Base-by-base conservation (phyloP, 2,329 filamentous ascomycete genomes). In the Saccharata proteae region DNA sequence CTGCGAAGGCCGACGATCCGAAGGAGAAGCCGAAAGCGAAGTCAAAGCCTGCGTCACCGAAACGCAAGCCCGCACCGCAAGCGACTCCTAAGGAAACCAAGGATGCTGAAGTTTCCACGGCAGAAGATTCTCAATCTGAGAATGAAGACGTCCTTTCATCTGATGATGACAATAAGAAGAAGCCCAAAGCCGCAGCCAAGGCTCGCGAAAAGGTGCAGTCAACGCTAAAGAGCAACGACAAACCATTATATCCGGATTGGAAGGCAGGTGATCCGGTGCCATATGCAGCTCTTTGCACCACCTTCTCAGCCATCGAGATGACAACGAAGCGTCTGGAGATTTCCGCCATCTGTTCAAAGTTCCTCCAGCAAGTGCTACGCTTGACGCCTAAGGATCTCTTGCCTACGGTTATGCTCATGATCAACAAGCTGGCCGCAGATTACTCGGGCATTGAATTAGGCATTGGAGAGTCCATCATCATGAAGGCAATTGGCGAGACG, bases 381-480 rank as follows among this genome's bases (percentile, higher is more conserved):
- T 65, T 98, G 20, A 94, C 85, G 0, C 90, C 90, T 0, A 67
- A 77, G 11, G 90, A 98, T 51, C 67, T 98, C 13, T 68, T 94
- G 2, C 77, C 86, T 0, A 93, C 84, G 0, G 77, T 96, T 15
- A 67, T 93, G 40, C 72, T 98, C 17, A 96, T 98, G 90, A 82
- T 93, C 55, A 94, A 94, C 60, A 96, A 96, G 55, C 73, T 98
- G 16, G 90, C 90, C 3, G 88, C 90, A 3, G 90, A 98, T 49
- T 98, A 94, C 54, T 80, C 86, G 25, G 90, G 90, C 13, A 86
- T 98, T 40, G 90, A 98, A 57, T 69, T 98, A 17, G 90, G 90
- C n/a, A 98, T 98, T 45, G 90, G 90, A 35, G 90, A 98, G 58
- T 96, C 88, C 1, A 60, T 98, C 16, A 94, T 98, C 47, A 96